Evolutionary conservation across 768 basidiomycete genomes (phyloP), one percentile per base, ranked within the genome.

Genomic region (Termitomyces sp.): DNA sequence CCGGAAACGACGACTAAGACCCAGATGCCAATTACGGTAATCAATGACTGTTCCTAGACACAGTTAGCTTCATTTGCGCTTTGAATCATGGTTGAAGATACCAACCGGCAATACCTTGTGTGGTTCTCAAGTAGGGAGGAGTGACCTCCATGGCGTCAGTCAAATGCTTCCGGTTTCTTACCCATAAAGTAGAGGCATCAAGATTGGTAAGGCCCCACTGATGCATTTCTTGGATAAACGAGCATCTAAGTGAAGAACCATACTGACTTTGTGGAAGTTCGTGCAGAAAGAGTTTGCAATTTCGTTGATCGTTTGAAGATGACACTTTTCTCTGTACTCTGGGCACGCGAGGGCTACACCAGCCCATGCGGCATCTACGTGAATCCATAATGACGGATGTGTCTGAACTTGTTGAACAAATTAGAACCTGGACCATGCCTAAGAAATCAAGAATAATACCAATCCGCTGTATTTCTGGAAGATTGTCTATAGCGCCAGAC

Each of bases 341-440:
- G 92, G 92, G 60, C 92, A 90, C 0, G 86, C 79, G 42, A 94
- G 78, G 0, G 85, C 83, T 15, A 92, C 81, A 2, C 95, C 95
- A 0, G 91, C 94, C 95, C 94, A 98, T 0, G 91, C 88, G 0
- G 89, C 86, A 67, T 98, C 95, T n/a, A 97, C 78, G 65, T 98
- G 94, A 1, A 96, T 67, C 86, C 90, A 95, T 1, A 94, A 64
- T 1, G 80, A 82, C 0, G 90, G 86, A 60, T 82, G 71, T 0
- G 80, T 72, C 54, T 80, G 75, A 4, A 80, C 92, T 94, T 60
- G 3, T 49, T 31, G 7, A 34, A 33, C 20, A 57, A 22, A 39
- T 34, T 13, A 18, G 31, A 5, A 29, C 6, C 6, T 29, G n/a
- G n/a, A 41, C 12, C 29, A 41, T 13, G 39, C 42, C n/a, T n/a